Evolutionary conservation across 2,329 filamentous ascomycete species (phyloP), one percentile per base, ranked within the genome.

Genomic region (Ophiobolus disseminans): DNA sequence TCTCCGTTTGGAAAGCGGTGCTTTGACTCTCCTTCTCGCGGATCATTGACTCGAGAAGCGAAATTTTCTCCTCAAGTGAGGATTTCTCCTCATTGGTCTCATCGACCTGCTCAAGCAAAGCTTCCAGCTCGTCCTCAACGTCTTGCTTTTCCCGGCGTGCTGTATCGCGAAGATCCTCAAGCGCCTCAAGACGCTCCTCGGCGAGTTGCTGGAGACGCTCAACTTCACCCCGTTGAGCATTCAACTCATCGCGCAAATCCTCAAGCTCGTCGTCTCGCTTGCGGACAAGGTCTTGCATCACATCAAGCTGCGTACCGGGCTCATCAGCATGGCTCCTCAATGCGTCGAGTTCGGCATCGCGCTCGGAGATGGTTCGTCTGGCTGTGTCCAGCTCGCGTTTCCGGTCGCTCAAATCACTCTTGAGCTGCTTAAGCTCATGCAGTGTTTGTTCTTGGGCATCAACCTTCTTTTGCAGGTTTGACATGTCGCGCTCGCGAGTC

Each of bases 41-140:
- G n/a, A 68, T 53, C 55, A 65, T 59, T 2, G 61, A 59, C 45
- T 74, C 69, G 5, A 74, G 63, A 5, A 69, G 50, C 8, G 76
- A 74, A 4, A 83, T 78, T 48, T 82, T 82, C 42, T 83, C 77
- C 61, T 89, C 83, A 1, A 88, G 73, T 32, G 84, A 76, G 6
- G 80, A 77, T 60, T 85, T 87, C 53, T 78, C 76, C 13, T 73
- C 68, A 17, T 72, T 63, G 1, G 70, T 65, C 14, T 77, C 74
- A 23, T 79, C 77, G 6, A 73, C 66, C 22, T 69, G 70, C 21
- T 73, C 70, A 46, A 78, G 75, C 1, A 80, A 61, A 5, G 80
- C 74, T 25, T 77, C 66, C 14, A 83, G 78, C 49, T 82, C 82
- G 23, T 86, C 81, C 60, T 86, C 81, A 8, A 86, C 69, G 22